Percentiles rank a stretch among this genome's conserved stretches.
These are phyloP conservation scores for Ceratobasidium sp. DNA, from an alignment of 1,284 basidiomycete species.

Conservation along the genomic window DNA sequence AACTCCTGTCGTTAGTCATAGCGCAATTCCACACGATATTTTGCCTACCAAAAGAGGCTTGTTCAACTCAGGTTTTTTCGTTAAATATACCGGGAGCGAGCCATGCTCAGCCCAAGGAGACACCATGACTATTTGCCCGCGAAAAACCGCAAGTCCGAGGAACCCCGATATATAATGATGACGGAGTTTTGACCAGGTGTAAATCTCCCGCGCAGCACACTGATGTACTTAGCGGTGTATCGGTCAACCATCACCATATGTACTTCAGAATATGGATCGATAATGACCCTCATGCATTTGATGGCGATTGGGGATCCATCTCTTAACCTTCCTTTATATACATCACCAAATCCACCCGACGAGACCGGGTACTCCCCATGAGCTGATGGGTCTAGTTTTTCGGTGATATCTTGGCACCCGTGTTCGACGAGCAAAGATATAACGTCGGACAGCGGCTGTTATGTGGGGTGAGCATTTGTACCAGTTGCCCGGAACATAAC, in stretches of 20 bases:
- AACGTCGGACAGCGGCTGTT: background rate
- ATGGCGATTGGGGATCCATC: background rate
- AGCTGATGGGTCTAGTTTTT: background rate
- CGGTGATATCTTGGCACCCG: constrained; percentile 8
- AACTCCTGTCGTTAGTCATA: background rate
- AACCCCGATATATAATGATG: constrained; percentile 8
- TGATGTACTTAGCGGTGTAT: background rate
- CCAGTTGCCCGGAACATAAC: too few species aligned
- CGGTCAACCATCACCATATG: too few species aligned
- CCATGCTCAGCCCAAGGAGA: constrained; percentile 12
- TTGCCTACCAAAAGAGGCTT: background rate
- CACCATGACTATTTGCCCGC: constrained; percentile 3
- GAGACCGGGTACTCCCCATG: background rate
- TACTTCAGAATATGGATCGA: background rate
- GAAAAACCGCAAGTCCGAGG: background rate
- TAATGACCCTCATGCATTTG: constrained; percentile 1
- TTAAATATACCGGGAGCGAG: background rate
- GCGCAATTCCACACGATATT: background rate
- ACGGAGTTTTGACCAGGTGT: constrained; percentile 11
- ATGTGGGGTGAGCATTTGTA: too few species aligned
- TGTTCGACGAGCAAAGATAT: background rate
- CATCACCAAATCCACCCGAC: constrained; percentile 6
- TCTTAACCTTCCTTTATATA: background rate
- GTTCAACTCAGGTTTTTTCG: background rate
- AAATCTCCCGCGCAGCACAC: constrained; percentile 13